Percentiles rank a stretch among this genome's conserved stretches.
Conservation (phyloP, 2,329 filamentous ascomycete species). For the Fusarium mexicanum region DNA sequence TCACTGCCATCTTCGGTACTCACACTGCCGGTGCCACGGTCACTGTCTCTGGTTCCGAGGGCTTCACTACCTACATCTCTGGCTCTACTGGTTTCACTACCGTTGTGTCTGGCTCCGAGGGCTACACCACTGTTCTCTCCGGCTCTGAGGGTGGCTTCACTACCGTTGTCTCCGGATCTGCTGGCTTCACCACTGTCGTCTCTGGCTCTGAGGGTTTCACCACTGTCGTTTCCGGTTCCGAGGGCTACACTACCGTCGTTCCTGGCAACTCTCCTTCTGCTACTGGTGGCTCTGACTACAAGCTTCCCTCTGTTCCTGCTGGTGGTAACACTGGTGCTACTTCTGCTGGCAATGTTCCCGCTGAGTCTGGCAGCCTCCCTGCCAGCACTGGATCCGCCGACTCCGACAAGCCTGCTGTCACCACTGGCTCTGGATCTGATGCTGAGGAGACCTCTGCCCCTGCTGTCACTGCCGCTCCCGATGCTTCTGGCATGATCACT, state of each 20-base stretch:
- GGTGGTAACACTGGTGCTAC: neutral
- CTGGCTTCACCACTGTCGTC: conserved; percentile 9
- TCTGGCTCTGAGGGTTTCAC: conserved; percentile 19
- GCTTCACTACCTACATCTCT: conserved; percentile 3
- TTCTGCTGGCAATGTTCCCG: neutral
- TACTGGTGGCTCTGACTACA: neutral
- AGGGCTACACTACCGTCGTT: neutral
- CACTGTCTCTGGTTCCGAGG: conserved; percentile 1
- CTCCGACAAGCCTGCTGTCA: neutral
- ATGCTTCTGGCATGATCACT: conserved; percentile 31
- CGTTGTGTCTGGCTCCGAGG: neutral
- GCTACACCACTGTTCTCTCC: conserved; percentile 7
- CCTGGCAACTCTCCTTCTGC: neutral
- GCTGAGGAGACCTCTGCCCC: conserved; percentile 13
- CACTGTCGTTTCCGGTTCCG: neutral
- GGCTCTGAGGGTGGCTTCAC: conserved; percentile 16
- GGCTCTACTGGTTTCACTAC: conserved; percentile 8
- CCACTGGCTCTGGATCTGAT: conserved; percentile 9
- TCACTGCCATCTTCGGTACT: conserved; percentile 24
- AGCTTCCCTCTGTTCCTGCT: neutral
- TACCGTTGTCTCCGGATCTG: conserved; percentile 6
- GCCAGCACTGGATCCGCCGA: neutral
- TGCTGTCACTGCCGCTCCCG: conserved; percentile 12
- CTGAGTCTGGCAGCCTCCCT: conserved; percentile 10
- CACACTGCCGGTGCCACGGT: conserved; percentile 1